Evolutionary conservation across 1,139 yeast species (phyloP).

Genomic region (Yamadazyma kanchanaburiensis): DNA sequence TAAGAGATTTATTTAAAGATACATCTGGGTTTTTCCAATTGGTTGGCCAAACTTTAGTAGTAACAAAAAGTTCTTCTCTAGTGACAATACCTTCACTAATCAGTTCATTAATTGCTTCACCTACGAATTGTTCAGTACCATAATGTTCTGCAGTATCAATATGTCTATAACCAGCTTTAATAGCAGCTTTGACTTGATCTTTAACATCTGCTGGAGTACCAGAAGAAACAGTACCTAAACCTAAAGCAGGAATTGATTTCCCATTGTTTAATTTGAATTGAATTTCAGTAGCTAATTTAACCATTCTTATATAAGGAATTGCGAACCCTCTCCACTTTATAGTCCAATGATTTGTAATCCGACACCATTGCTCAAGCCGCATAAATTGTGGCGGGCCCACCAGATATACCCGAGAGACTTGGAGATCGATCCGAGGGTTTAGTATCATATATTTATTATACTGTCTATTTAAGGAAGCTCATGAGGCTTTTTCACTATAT

Average conservation of each 20-base stretch:
- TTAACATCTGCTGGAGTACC: slow-evolving; percentile 26
- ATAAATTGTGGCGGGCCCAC: no score
- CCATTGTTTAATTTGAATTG: slow-evolving; percentile 21
- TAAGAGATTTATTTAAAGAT: slow-evolving; percentile 30
- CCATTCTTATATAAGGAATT: slow-evolving; percentile 1
- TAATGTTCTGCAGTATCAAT: slow-evolving; percentile 45
- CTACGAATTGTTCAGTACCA: slow-evolving; percentile 46
- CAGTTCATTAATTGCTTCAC: slow-evolving; percentile 46
- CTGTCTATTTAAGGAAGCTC: slow-evolving; percentile 1
- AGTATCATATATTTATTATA: no score
- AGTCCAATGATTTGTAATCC: no score
- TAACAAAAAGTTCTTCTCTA: slow-evolving; percentile 55
- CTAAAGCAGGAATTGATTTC: slow-evolving; percentile 30
- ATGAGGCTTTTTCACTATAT: slow-evolving; percentile 2
- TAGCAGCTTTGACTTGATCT: slow-evolving; percentile 34
- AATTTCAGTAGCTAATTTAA: slow-evolving; percentile 18
- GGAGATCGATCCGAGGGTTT: no score
- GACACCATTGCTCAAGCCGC: no score
- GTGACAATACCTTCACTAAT: slow-evolving; percentile 45
- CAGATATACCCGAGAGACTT: no score
- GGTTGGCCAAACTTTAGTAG: slow-evolving; percentile 58
- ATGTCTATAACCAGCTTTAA: slow-evolving; percentile 38
- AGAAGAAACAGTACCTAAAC: slow-evolving; percentile 35
- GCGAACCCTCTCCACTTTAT: no score
- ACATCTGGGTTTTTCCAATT: slow-evolving; percentile 29